These are phyloP conservation scores for Avena sativa DNA, from an alignment of 176 grass and related monocot genomes.

Conservation along the genomic window DNA sequence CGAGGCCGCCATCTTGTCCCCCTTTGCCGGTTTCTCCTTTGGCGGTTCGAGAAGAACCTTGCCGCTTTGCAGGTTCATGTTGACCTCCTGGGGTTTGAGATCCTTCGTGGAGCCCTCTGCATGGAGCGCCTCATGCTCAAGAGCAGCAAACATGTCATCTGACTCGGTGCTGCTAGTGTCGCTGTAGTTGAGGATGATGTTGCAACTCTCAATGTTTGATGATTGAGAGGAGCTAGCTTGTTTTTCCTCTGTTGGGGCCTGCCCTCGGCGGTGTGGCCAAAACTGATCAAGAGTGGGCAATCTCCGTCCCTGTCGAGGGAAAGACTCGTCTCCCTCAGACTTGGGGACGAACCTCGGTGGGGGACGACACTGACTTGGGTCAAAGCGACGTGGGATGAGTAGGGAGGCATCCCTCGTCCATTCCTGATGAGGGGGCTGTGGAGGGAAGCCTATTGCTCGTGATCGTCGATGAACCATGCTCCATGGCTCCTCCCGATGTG, in stretches of 20 bases:
- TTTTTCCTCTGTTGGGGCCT: background rate
- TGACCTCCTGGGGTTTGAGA: too few relatives aligned
- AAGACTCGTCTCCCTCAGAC: background rate
- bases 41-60: too few relatives aligned
- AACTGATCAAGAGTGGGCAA: background rate
- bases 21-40: too few relatives aligned
- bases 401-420: background rate
- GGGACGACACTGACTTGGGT: background rate
- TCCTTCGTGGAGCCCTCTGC: too few relatives aligned
- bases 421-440: fast-evolving
- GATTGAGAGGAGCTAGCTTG: background rate
- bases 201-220: background rate
- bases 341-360: background rate
- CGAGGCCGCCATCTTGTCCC: too few relatives aligned
- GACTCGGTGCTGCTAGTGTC: too few relatives aligned
- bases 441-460: background rate
- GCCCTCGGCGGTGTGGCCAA: background rate
- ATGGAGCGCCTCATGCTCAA: too few relatives aligned
- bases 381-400: fast-evolving
- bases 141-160: too few relatives aligned
- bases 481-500: background rate
- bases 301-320: background rate
- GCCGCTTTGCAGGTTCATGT: too few relatives aligned
- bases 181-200: background rate
- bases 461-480: fast-evolving